phyloP scores from a whole-genome alignment of 2,329 filamentous ascomycete genomes.

The Xylogone sp. region DNA sequence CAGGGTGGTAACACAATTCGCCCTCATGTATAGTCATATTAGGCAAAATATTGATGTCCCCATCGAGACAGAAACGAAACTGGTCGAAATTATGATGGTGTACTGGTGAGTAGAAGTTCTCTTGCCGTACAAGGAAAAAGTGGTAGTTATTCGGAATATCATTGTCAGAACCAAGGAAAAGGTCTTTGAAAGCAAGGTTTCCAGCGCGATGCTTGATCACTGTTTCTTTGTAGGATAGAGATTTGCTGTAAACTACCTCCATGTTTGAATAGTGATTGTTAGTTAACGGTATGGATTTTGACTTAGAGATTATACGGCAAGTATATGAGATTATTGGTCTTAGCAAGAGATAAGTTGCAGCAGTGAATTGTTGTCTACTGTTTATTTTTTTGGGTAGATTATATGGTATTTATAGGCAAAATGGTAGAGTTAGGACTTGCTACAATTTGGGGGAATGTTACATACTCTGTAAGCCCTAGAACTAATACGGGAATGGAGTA shows the following conservation, averaged over 20 bases:
- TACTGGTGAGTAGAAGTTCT: slow-evolving; percentile 15
- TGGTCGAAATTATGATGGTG: slow-evolving; percentile 21
- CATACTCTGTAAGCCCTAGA: no score
- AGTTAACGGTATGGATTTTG: no score
- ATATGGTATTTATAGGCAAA: no score
- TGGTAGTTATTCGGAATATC: slow-evolving; percentile 11
- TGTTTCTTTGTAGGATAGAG: slow-evolving; percentile 5
- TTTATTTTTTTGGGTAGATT: no score
- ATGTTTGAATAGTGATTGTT: no score
- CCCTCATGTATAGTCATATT: slow-evolving; percentile 9
- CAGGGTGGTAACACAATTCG: slow-evolving; percentile 19
- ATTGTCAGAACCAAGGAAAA: slow-evolving; percentile 9
- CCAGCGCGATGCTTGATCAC: slow-evolving; percentile 14
- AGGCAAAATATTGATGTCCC: slow-evolving; percentile 9
- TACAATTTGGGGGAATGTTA: no score
- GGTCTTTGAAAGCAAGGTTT: slow-evolving; percentile 10
- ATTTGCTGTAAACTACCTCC: background rate
- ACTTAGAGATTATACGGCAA: no score
- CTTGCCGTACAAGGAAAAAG: slow-evolving; percentile 8
- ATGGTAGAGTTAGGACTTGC: no score
- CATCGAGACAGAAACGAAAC: slow-evolving; percentile 14
- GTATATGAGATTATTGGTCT: no score
- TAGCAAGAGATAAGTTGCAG: no score
- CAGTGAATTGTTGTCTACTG: no score
- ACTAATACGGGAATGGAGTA: no score